Base-by-base conservation (phyloP, 768 basidiomycete species). In the Guyanaporus albipodus region DNA sequence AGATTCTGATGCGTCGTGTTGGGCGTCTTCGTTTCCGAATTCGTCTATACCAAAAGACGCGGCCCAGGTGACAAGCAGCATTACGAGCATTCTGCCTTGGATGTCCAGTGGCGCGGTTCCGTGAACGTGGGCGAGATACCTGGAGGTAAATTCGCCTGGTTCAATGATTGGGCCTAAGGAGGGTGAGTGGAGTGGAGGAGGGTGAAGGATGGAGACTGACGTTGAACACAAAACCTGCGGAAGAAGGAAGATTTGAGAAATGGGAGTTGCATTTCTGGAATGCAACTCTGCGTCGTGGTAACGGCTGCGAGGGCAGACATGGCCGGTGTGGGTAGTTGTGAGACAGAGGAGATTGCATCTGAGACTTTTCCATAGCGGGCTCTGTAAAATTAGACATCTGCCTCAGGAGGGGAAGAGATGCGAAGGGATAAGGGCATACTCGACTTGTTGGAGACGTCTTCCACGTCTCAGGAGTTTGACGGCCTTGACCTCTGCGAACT, bases 181-280 rank as follows among this genome's bases (percentile, higher is more conserved):
- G 33, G 36, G 45, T 59, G 27, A 56, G 45, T 24, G 19, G 41
- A 42, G 42, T 32, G 35, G 18, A 42, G 10, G 4, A 35, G 11
- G 32, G 38, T 43, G 47, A 24, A 31, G 7, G 7, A 56, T 36
- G 8, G 49, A 47, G 15, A 67, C 76, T 66, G 63, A 94, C 93
- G 82, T 65, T 97, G 93, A 24, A 91, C 71, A 50, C 82, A 79
- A 58, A 96, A 90, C 70, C 85, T 81, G 26, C 75, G 73, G 75
- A 90, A 96, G 69, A 95, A 97, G 0, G 83, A 73, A 8, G 91
- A 92, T 26, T 72, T 71, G 63, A 96, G 91, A 64, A 97, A 95
- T 42, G 87, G 80, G 7, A 75, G 73, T 38, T 81, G 78, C 39
- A 95, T 78, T 23, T 75, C 76, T 2, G 92, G 89, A 35, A 91